Percentiles rank a stretch among this genome's conserved stretches.
phyloP scores from a whole-genome alignment of 75 land plant species.

The Picea glauca region DNA sequence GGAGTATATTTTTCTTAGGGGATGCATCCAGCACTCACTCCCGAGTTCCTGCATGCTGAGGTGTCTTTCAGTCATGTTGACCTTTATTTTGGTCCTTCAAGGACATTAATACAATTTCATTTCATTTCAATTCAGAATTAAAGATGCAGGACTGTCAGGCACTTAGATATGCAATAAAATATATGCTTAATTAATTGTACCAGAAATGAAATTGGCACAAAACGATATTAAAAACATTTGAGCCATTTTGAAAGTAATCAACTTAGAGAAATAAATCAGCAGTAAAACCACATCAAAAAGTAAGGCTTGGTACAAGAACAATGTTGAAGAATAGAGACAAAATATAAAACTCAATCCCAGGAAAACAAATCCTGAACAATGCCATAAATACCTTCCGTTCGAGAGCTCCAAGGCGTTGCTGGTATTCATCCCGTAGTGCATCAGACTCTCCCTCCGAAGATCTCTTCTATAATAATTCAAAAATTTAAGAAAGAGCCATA shows the following conservation, averaged over 20 bases:
- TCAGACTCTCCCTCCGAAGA: constrained; percentile 74
- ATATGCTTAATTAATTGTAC: not conserved
- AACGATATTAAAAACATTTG: not conserved
- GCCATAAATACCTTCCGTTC: constrained; percentile 71
- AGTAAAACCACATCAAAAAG: not conserved
- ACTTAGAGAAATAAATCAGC: not conserved
- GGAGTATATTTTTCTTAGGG: too few relatives aligned
- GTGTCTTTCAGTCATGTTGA: too few relatives aligned
- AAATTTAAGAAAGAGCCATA: not conserved
- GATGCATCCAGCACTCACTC: too few relatives aligned
- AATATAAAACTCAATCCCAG: not conserved
- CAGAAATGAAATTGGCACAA: not conserved
- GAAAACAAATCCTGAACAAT: too few relatives aligned
- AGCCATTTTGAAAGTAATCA: not conserved
- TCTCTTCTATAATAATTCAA: constrained; percentile 43
- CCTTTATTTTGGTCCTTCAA: too few relatives aligned
- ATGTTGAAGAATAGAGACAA: not conserved
- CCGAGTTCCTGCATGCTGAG: too few relatives aligned
- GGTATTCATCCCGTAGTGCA: constrained; percentile 86
- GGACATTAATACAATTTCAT: too few relatives aligned
- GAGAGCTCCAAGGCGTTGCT: constrained; percentile 85
- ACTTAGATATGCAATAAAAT: not conserved
- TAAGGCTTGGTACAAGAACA: not conserved
- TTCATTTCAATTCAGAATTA: not conserved
- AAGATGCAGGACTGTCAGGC: not conserved